Conservation (phyloP, 1,284 basidiomycete genomes). For the Ceratorhiza oryzae-sativae region DNA sequence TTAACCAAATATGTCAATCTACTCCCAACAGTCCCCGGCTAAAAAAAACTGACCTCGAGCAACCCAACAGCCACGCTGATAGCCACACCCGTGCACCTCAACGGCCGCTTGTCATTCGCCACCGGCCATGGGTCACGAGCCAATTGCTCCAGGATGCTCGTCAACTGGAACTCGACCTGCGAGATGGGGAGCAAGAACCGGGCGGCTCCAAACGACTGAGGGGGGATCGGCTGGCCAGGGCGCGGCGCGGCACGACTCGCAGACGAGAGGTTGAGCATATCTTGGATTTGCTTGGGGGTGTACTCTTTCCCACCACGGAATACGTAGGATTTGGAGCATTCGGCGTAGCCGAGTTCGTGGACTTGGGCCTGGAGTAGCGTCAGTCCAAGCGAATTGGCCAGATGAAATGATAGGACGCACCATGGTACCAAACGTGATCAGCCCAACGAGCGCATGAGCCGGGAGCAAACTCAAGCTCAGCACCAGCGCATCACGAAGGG, state of each 20-base stretch:
- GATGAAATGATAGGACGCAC: slow-evolving; percentile 55
- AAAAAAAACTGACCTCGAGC: slow-evolving; percentile 68
- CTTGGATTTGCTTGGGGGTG: slow-evolving; percentile 94
- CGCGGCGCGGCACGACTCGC: slow-evolving; percentile 80
- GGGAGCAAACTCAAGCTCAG: slow-evolving; percentile 93
- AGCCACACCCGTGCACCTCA: slow-evolving; percentile 96
- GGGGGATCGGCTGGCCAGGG: slow-evolving; percentile 80
- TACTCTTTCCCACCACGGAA: slow-evolving; percentile 99
- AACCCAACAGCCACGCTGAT: slow-evolving; percentile 94
- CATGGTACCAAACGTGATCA: slow-evolving; percentile 98
- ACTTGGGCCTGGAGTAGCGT: slow-evolving; percentile 80
- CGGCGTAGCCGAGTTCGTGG: slow-evolving; percentile 95
- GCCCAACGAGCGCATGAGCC: slow-evolving; percentile 91
- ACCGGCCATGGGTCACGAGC: slow-evolving; percentile 97
- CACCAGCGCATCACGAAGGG: slow-evolving; percentile 89
- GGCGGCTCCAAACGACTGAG: slow-evolving; percentile 83
- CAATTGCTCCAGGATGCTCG: slow-evolving; percentile 89
- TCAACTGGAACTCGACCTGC: slow-evolving; percentile 96
- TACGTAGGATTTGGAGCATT: slow-evolving; percentile 98
- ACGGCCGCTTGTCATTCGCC: slow-evolving; percentile 91
- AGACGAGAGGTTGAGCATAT: slow-evolving; percentile 91
- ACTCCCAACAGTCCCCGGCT: background rate
- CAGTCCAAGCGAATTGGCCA: background rate
- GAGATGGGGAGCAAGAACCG: slow-evolving; percentile 94
- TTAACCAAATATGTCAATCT: background rate